Percentiles rank a stretch among this genome's conserved stretches.
Conservation (phyloP, 1,284 basidiomycete species). For the Calocybe gambosa region DNA sequence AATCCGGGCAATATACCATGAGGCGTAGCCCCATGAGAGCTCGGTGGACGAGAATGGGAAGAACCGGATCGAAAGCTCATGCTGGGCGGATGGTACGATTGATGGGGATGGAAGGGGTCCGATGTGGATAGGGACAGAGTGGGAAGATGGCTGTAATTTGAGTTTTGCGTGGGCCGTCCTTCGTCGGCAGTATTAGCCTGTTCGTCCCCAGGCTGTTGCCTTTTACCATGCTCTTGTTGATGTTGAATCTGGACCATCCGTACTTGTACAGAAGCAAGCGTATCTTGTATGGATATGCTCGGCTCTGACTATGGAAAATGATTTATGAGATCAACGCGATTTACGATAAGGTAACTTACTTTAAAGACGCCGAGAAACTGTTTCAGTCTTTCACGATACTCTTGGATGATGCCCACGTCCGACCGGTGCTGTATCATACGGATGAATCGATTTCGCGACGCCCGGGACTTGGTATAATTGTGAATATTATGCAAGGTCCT, state of each 20-base stretch:
- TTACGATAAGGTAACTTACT: no score
- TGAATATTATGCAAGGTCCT: constrained; percentile 8
- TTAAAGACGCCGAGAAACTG: constrained; percentile 7
- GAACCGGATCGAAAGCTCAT: neutral
- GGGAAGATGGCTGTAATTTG: no score
- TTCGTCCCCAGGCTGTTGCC: no score
- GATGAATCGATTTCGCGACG: neutral
- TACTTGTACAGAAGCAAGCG: neutral
- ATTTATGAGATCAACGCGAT: neutral
- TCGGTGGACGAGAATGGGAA: neutral
- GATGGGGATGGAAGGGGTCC: no score
- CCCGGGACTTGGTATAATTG: constrained; percentile 1
- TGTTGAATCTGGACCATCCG: neutral
- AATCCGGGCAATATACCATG: neutral
- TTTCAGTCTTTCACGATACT: constrained; percentile 8
- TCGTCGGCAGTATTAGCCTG: no score
- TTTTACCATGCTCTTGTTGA: neutral
- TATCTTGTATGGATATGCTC: constrained; percentile 1
- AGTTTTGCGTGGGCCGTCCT: no score
- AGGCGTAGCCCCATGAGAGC: neutral
- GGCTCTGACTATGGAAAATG: neutral
- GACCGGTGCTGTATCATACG: constrained; percentile 8
- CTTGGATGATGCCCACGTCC: constrained; percentile 5
- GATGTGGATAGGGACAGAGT: no score
- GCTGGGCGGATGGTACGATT: no score